Conservation (phyloP, 202 grass and related monocot species). For the Dendrocalamus latiflorus region DNA sequence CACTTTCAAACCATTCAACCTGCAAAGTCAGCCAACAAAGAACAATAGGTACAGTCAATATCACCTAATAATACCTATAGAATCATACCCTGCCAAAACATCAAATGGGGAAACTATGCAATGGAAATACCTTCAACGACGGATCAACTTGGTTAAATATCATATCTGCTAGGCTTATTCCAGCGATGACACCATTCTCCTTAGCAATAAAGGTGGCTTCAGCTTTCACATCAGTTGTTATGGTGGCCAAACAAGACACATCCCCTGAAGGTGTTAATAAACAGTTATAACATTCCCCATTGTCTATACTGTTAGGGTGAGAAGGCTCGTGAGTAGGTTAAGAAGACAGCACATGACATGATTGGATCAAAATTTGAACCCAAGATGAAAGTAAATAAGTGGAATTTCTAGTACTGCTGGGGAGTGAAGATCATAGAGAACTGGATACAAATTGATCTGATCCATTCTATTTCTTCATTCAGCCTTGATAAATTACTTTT, state of each 20-base stretch:
- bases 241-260: constrained; percentile 85
- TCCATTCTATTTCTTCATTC: not conserved
- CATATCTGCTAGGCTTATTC: constrained; percentile 78
- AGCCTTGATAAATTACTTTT: not conserved
- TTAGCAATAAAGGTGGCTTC: constrained; percentile 92
- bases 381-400: not conserved
- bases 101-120: not conserved
- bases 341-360: not conserved
- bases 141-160: constrained; percentile 87
- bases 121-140: constrained; percentile 56
- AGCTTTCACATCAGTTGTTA: constrained; percentile 69
- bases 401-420: no score
- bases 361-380: not conserved
- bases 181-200: constrained; percentile 78
- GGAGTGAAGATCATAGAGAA: no score
- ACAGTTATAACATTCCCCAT: not conserved
- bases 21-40: constrained; percentile 22
- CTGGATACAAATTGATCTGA: no score
- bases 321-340: not conserved
- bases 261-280: constrained; percentile 55
- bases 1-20: constrained; percentile 76
- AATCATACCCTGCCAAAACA: constrained; percentile 13
- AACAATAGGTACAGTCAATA: not conserved
- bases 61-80: not conserved
- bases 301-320: not conserved